Base-by-base conservation (phyloP, 176 grass and related monocot species). In the Avena insularis region DNA sequence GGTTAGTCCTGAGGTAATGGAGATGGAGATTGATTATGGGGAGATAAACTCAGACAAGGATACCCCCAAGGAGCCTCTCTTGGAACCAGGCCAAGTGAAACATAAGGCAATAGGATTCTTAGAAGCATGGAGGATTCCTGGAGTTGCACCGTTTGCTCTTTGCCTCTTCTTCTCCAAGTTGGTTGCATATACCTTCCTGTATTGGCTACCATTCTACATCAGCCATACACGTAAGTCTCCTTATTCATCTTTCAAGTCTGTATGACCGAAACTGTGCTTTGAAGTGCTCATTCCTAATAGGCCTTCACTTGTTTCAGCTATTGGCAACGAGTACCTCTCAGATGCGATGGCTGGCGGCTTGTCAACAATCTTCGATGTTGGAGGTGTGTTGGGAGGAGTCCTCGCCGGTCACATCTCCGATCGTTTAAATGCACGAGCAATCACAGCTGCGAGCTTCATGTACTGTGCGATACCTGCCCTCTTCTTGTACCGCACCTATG, bases 141-240 rank as follows among this genome's bases (percentile, higher is more conserved):
- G 95, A 70, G 95, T 97, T 49, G 88, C 86, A 0, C 92, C 90
- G 9, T 97, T 91, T 83, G 95, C 95, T 57, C 71, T 94, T 61
- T 92, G 92, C 77, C 90, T 97, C 79, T 94, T 97, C 88, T 97
- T 97, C 91, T 94, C 95, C 63, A 97, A 97, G 78, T 60, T 97
- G 79, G 95, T 97, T 31, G 95, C 92, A 1, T 94, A 97, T 68
- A 97, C 95, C 69, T 97, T 97, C 88, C 82, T 97, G 58, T 97
- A 97, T 81, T 97, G 95, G 95, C 90, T 97, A 72, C 95, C 95
- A 0, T 97, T 94, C 68, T 97, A 97, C 88, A 97, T 97, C 76
- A 97, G 92, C 68, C 95, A 97, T 85, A 97, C 95, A 80, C 83
- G 92, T 94, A 86, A 80, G 81, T 78, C 50, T 85, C 49, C 47